These are phyloP conservation scores for Mycena albidolilacea DNA, from an alignment of 768 basidiomycete genomes.

Conservation along the genomic window DNA sequence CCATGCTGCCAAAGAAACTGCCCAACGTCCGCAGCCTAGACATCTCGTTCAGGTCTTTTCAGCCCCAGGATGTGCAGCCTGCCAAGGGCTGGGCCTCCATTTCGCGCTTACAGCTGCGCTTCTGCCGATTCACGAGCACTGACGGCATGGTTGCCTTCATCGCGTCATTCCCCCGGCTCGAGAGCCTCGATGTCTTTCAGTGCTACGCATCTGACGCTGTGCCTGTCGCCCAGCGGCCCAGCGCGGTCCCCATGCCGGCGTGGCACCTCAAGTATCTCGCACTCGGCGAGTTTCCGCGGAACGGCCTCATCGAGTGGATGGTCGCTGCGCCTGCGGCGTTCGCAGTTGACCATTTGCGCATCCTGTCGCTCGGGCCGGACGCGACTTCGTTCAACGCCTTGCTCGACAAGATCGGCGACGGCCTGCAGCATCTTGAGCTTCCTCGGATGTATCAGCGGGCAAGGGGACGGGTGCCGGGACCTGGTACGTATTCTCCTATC, in stretches of 20 bases:
- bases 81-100: background rate
- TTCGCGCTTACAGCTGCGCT: slow-evolving; percentile 18
- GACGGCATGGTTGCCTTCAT: slow-evolving; percentile 26
- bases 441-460: slow-evolving; percentile 7
- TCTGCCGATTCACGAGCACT: slow-evolving; percentile 14
- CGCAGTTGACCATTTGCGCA: slow-evolving; percentile 26
- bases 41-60: slow-evolving; percentile 3
- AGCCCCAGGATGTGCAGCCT: background rate
- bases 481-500: background rate
- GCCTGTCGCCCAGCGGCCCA: background rate
- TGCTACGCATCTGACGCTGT: slow-evolving; percentile 3
- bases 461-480: background rate
- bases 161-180: slow-evolving; percentile 21
- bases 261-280: slow-evolving; percentile 29
- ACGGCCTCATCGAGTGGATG: slow-evolving; percentile 26
- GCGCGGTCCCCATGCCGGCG: background rate
- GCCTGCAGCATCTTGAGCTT: slow-evolving; percentile 22
- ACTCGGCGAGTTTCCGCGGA: slow-evolving; percentile 30
- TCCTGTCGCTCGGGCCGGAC: slow-evolving; percentile 22
- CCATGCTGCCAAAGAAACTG: background rate
- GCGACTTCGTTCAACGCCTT: slow-evolving; percentile 26
- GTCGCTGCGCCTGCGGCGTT: background rate
- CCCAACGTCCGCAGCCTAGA: slow-evolving; percentile 20
- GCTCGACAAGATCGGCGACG: slow-evolving; percentile 14
- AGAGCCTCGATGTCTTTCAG: slow-evolving; percentile 30